Evolutionary conservation across 257 asterid species (phyloP), one percentile per base, ranked within the genome.

Genomic region (Rehmannia glutinosa): DNA sequence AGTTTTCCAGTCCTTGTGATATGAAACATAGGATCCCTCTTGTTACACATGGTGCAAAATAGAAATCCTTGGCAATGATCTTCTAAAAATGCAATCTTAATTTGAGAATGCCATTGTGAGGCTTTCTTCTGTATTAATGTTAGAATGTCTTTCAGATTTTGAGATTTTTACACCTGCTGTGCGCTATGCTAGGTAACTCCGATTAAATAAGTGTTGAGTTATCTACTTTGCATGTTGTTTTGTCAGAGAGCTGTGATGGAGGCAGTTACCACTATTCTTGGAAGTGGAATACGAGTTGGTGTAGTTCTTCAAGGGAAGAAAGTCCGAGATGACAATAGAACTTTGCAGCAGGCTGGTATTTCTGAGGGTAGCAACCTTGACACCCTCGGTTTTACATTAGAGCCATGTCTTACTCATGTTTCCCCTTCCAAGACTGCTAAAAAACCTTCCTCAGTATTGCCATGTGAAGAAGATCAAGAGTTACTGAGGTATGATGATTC

Each of bases 201-300:
- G n/a, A n/a, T n/a, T n/a, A n/a, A n/a, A n/a, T n/a, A n/a, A n/a
- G 42, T 38, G 15, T 55, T 23, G 17, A 64, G 33, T 64, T 61
- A 30, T 45, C 63, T 45, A 33, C 53, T 60, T 45, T 51, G 39
- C 45, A 30, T 45, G 13, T 71, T 52, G 21, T 24, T 28, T 77
- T 65, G 68, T 57, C 83, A 89, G 96, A 86, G 86, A 82, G 79
- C 86, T 23, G 92, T 89, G 64, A 73, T 84, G 95, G 96, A 89
- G 66, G 87, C 96, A 16, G 87, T 89, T 32, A 79, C 75, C 45
- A 63, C 92, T 62, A 76, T 89, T 41, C 87, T 89, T 56, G 87
- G 88, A 64, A 74, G 80, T 65, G 90, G 88, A 65, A 77, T 89
- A 62, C 80, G 86, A 64, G 87, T 89, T 17, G 96, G 96, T 43